A percentile compares a stretch with the other conserved stretches of the same genome.
Evolutionary conservation across 1,139 yeast species (phyloP).

Genomic region (Blastobotrys apis): DNA sequence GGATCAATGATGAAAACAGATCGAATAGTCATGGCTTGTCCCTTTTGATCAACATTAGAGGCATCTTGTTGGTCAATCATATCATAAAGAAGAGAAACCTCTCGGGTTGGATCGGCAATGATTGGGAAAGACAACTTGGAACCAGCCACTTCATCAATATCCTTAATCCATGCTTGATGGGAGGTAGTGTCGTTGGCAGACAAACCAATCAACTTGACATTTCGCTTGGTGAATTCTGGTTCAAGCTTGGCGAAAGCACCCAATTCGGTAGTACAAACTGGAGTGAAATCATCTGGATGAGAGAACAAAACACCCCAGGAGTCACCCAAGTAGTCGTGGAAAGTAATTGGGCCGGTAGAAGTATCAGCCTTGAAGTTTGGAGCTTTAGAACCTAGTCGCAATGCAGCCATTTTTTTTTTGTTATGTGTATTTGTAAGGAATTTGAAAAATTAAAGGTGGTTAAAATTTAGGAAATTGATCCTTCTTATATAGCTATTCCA

Average conservation of each 20-base stretch:
- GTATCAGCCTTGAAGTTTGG: slow-evolving; percentile 76
- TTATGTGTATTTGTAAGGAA: too few relatives aligned
- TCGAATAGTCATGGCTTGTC: slow-evolving; percentile 66
- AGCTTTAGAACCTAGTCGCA: slow-evolving; percentile 62
- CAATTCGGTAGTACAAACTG: slow-evolving; percentile 85
- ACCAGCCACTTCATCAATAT: slow-evolving; percentile 73
- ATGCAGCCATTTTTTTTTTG: slow-evolving; percentile 21
- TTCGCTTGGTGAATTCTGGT: slow-evolving; percentile 74
- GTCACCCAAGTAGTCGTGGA: slow-evolving; percentile 72
- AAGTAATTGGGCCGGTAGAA: slow-evolving; percentile 62
- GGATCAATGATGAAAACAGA: slow-evolving; percentile 84
- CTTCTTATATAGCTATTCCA: not conserved
- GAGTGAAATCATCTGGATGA: slow-evolving; percentile 86
- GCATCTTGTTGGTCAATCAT: slow-evolving; percentile 73
- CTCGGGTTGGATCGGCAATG: slow-evolving; percentile 69
- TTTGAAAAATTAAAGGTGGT: not conserved
- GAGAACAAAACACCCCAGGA: slow-evolving; percentile 78
- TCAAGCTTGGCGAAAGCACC: slow-evolving; percentile 83
- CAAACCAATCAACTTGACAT: slow-evolving; percentile 71
- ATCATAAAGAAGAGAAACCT: slow-evolving; percentile 65
- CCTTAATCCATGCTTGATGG: slow-evolving; percentile 78
- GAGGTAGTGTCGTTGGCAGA: slow-evolving; percentile 68
- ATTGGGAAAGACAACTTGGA: slow-evolving; percentile 69
- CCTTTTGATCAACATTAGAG: slow-evolving; percentile 54
- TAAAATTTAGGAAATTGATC: not conserved